A percentile compares a stretch with the other conserved stretches of the same genome.
Conservation (phyloP, 352 stramenopile species). For the Pythium folliculosum region DNA sequence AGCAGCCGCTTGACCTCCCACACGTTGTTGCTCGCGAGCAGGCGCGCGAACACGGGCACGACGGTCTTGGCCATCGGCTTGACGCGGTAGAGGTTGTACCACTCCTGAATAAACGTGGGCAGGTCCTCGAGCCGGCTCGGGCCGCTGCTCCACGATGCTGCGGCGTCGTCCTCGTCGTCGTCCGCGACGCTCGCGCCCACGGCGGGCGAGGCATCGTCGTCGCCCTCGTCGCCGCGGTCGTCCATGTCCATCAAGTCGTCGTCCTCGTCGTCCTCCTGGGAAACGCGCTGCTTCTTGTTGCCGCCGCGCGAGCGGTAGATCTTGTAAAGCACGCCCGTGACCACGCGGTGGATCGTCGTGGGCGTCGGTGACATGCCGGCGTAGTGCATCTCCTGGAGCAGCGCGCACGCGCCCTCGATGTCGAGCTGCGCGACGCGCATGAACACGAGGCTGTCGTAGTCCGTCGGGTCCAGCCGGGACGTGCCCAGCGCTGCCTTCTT, state of each 20-base stretch:
- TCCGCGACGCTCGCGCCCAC: not conserved
- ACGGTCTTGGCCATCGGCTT: conserved; percentile 71
- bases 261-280: conserved; percentile 14
- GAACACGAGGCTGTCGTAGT: conserved; percentile 79
- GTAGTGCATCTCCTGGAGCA: conserved; percentile 87
- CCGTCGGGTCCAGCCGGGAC: conserved; percentile 32
- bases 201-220: conserved; percentile 38
- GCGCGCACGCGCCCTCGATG: conserved; percentile 46
- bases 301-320: conserved; percentile 26
- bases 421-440: conserved; percentile 51
- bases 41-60: conserved; percentile 63
- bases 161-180: conserved; percentile 15
- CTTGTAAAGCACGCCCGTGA: conserved; percentile 57
- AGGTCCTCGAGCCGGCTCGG: conserved; percentile 61
- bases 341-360: conserved; percentile 74
- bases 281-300: conserved; percentile 16
- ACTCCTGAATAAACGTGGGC: conserved; percentile 79
- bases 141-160: conserved; percentile 30
- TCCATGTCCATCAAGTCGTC: conserved; percentile 37
- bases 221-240: conserved; percentile 26
- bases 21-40: conserved; percentile 52
- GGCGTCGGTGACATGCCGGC: conserved; percentile 58
- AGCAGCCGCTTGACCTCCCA: conserved; percentile 69
- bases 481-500: conserved; percentile 48
- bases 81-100: conserved; percentile 82